Base-by-base conservation (phyloP, 257 asterid species). In the Oldenlandia corymbosa region DNA sequence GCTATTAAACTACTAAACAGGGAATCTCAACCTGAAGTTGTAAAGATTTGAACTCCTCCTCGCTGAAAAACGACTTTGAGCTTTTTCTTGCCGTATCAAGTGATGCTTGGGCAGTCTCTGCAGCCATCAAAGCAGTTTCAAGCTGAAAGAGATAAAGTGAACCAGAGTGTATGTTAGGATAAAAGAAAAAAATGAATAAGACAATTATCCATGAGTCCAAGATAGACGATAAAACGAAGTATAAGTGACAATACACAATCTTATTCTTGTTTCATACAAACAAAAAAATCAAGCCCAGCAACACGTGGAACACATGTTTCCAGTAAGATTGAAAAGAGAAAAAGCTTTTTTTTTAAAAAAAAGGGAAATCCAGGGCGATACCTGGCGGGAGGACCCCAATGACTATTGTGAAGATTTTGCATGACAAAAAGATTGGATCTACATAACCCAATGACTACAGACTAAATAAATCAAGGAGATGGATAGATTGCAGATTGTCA, bases 81-180 rank as follows among this genome's bases (percentile, higher is more conserved):
- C 68, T 89, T 53, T 80, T 78, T 67, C 94, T 76, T 74, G 79
- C 99, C 2, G 85, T 56, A 60, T 66, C 79, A 70, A 85, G 87
- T 50, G 85, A 69, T 46, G 90, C 74, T 68, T 87, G 96, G 4
- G 97, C 96, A 36, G 78, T 67, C 81, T 85, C 88, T 37, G 85
- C 89, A 12, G 95, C 87, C 83, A 83, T 87, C 46, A 85, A 60
- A 72, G 95, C 91, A 72, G 68, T 68, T 73, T 93, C 97, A 50
- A 75, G 79, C 79, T 79, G 72, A n/a, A 62, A 34, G 47, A 49
- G 8, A 23, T 1, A 42, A 10, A 49, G 42, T 58, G 53, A 49
- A 24, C 27, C 14, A 26, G 21, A 61, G 23, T 43, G 5, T 6
- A 42, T 60, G n/a, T n/a, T n/a, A n/a, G n/a, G n/a, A n/a, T 27